phyloP scores from a whole-genome alignment of 345 rosid species.

The Reutealis trisperma region DNA sequence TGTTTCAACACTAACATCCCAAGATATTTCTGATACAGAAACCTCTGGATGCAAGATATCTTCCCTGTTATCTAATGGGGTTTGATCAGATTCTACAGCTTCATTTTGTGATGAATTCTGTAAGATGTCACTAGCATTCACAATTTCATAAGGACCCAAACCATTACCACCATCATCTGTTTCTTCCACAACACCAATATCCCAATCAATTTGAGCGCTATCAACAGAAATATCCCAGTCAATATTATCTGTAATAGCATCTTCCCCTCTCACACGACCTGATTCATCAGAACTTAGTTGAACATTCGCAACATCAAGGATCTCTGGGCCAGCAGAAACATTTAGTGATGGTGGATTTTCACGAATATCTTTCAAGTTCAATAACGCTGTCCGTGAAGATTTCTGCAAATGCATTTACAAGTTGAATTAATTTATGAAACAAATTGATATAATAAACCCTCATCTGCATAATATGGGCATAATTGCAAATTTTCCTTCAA shows the following conservation, averaged over 20 bases:
- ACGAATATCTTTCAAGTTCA: constrained; percentile 63
- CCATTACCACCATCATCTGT: constrained; percentile 74
- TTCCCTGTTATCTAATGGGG: constrained; percentile 36
- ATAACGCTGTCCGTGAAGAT: constrained; percentile 46
- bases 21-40: constrained; percentile 66
- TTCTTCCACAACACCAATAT: constrained; percentile 80
- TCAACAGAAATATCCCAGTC: constrained; percentile 96
- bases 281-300: constrained; percentile 43
- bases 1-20: constrained; percentile 91
- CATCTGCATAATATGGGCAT: neutral
- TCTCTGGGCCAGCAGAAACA: constrained; percentile 57
- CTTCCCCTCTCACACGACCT: constrained; percentile 39
- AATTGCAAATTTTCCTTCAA: neutral
- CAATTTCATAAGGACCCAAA: constrained; percentile 86
- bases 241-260: constrained; percentile 53
- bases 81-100: constrained; percentile 38
- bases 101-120: constrained; percentile 44
- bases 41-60: constrained; percentile 40
- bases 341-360: constrained; percentile 76
- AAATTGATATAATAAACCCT: constrained; percentile 1
- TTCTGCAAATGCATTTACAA: constrained; percentile 55
- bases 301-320: constrained; percentile 43
- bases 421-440: constrained; percentile 16
- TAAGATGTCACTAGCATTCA: constrained; percentile 72
- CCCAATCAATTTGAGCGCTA: constrained; percentile 87